Base-by-base conservation (phyloP, 768 basidiomycete genomes). In the Xerocomus spinulosus region DNA sequence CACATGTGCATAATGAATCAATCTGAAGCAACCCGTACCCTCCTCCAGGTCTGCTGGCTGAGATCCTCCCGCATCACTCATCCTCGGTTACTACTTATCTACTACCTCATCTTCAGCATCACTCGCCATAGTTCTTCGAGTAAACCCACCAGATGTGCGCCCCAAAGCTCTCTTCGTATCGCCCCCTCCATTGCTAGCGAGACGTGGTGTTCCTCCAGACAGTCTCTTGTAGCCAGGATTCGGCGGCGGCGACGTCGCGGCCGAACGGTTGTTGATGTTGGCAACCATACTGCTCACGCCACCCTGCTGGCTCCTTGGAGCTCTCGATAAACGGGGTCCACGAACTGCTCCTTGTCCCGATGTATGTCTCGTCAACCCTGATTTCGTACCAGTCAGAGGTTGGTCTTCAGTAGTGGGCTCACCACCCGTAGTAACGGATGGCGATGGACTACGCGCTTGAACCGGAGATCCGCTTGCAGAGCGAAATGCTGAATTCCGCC, bases 21-120 rank as follows among this genome's bases (percentile, higher is more conserved):
- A 25, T 42, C 15, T 20, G 35, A 37, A 36, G 13, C 13, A 33
- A 44, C 17, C 6, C 26, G 9, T 9, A n/a, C n/a, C n/a, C n/a
- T n/a, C n/a, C 6, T 2, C 12, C 20, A 2, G 9, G 14, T 25
- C 6, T 41, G 28, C 20, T 30, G 29, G 10, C 9, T 4, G n/a
- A 44, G 24, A 35, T 18, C 32, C 39, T 41, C 24, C 24, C 7
- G 26, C 15, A 37, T 39, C 25, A 35, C 15, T 36, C 20, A 10
- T 42, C 21, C 23, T 48, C 12, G 5, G 8, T 46, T 32, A 28
- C 15, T 40, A 59, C 50, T 67, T 67, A 4, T 67, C 67, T 48
- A 85, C 72, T 48, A 85, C 70, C 54, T 85, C 79, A 52, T 89
- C 88, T 62, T 91, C 88, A 29, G 87, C 87, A 59, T 90, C 87